These are phyloP conservation scores for Dryadomyces quercivorus DNA, from an alignment of 2,329 filamentous ascomycete genomes.

Conservation along the genomic window DNA sequence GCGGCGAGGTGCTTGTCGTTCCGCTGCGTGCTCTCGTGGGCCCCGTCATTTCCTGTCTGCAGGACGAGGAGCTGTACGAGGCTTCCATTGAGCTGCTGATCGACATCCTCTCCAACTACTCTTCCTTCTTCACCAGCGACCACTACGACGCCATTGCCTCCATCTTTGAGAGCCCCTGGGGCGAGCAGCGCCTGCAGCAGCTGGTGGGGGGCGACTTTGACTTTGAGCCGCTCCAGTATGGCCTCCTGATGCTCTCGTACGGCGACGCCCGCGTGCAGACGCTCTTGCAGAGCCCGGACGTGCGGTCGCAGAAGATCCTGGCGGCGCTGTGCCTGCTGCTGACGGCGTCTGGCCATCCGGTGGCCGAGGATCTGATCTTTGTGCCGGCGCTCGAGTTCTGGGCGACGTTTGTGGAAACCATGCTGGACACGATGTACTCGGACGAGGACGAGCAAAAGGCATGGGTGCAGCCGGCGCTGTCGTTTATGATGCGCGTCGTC, in stretches of 20 bases:
- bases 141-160: constrained; percentile 45
- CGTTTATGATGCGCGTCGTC: constrained; percentile 50
- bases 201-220: constrained; percentile 49
- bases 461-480: constrained; percentile 48
- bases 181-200: constrained; percentile 38
- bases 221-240: constrained; percentile 53
- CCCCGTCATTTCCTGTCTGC: constrained; percentile 47
- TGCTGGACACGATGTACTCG: constrained; percentile 45
- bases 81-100: constrained; percentile 50
- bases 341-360: constrained; percentile 51
- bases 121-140: constrained; percentile 44
- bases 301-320: constrained; percentile 41
- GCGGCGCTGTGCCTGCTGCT: constrained; percentile 52
- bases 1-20: constrained; percentile 42
- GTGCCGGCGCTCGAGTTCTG: constrained; percentile 69
- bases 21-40: constrained; percentile 48
- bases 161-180: constrained; percentile 51
- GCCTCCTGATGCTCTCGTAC: constrained; percentile 54
- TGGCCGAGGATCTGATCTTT: constrained; percentile 63
- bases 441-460: constrained; percentile 24
- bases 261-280: constrained; percentile 52
- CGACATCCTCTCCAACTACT: constrained; percentile 53
- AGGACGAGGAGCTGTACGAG: constrained; percentile 44
- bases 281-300: constrained; percentile 39
- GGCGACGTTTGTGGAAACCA: constrained; percentile 61